Evolutionary conservation across 306 rosid genomes (phyloP), one percentile per base, ranked within the genome.

Genomic region (Quercus gilva): DNA sequence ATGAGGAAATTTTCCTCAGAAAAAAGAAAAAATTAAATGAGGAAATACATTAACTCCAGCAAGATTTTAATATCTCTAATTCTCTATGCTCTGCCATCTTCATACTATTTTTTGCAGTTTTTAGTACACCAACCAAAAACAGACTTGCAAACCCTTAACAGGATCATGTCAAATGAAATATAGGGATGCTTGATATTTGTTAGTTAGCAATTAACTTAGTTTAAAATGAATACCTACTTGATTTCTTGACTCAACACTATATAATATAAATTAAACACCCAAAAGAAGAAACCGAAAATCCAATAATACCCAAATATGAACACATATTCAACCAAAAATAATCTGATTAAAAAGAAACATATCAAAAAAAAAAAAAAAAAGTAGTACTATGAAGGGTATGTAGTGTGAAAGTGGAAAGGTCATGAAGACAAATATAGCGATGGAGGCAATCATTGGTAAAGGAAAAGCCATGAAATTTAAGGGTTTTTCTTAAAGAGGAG

Each of bases 351-450:
- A 28, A 33, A 41, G 31, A 6, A 37, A 5, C 37, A 60, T 43
- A 55, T 0, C 55, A 25, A 29, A 79, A 23, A 61, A 25, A 29
- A 79, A 23, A 52, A 15, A 49, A 51, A 33, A 92, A 60, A 92
- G 97, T 58, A 94, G 86, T 2, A 94, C 89, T 25, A 92, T 84
- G 70, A 94, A 94, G 55, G 98, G 96, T 5, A 88, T 29, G 12
- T 92, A 86, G 43, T 86, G 84, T 43, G 91, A 80, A 75, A 75
- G 0, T 31, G 87, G 90, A 78, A 90, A 33, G 72, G 76, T 4
- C 31, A 52, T 21, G 57, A 23, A 23, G 25, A 23, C 25, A 23
- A 83, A 35, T 14, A 78, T 21, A 81, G 85, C 76, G 84, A 84
- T 0, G 78, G 80, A 68, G 71, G 75, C 71, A 74, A 74, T 45